phyloP scores from a whole-genome alignment of 2,329 filamentous ascomycete species.

The Aspergillus sp. region DNA sequence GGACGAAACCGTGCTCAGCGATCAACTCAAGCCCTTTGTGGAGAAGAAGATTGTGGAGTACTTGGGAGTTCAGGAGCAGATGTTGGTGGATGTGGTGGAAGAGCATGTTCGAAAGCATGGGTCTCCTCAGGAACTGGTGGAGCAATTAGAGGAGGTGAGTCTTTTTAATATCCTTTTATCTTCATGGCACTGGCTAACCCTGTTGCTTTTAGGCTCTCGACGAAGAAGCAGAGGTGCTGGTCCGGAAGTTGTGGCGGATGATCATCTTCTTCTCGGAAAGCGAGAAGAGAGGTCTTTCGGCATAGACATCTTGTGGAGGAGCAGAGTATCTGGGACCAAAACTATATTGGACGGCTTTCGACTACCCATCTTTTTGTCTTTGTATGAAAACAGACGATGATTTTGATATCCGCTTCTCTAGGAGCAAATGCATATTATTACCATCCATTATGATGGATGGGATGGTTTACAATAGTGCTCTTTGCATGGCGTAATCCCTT shows the following conservation, averaged over 20 bases:
- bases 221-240: conserved; percentile 87
- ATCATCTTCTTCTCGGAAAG: conserved; percentile 96
- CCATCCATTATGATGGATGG: too few relatives aligned
- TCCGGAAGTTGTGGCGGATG: conserved; percentile 98
- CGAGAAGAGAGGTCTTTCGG: conserved; percentile 80
- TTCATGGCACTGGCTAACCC: too few relatives aligned
- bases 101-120: conserved; percentile 74
- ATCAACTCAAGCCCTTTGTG: conserved; percentile 89
- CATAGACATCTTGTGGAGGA: conserved; percentile 36
- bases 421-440: too few relatives aligned
- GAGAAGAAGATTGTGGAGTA: conserved; percentile 98
- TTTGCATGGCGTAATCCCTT: too few relatives aligned
- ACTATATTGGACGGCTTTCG: too few relatives aligned
- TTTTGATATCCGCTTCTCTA: too few relatives aligned
- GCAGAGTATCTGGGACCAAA: background rate
- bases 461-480: too few relatives aligned
- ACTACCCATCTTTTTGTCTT: too few relatives aligned
- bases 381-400: too few relatives aligned
- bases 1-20: conserved; percentile 72
- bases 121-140: conserved; percentile 73
- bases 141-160: conserved; percentile 77
- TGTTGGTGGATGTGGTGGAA: conserved; percentile 88
- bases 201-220: conserved; percentile 64
- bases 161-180: background rate
- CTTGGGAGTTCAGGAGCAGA: conserved; percentile 90